Conservation (phyloP, 768 basidiomycete species). For the Mycena belliarum region DNA sequence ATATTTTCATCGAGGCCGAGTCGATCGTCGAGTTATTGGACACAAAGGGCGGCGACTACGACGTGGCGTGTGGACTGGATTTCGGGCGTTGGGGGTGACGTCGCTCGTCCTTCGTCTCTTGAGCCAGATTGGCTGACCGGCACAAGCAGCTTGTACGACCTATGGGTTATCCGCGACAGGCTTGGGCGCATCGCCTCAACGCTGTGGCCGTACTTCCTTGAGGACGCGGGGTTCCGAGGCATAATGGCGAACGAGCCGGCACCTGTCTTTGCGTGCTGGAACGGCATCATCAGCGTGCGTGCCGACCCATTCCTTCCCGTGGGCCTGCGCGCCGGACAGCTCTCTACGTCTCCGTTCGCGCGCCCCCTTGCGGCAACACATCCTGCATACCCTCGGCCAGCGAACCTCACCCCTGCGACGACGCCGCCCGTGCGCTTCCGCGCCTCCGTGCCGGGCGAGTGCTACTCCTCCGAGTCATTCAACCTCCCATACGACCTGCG, state of each 20-base stretch:
- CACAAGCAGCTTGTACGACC: neutral
- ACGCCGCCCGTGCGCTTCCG: neutral
- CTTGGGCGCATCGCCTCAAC: neutral
- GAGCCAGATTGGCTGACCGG: too few species aligned
- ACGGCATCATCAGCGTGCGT: neutral
- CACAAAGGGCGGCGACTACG: slow-evolving; percentile 38
- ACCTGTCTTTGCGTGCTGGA: neutral
- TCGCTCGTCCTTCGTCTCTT: neutral
- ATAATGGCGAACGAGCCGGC: neutral
- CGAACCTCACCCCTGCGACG: neutral
- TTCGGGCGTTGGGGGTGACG: slow-evolving; percentile 30
- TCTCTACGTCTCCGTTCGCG: neutral
- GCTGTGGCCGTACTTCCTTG: neutral
- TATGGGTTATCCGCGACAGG: neutral
- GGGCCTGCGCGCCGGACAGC: neutral
- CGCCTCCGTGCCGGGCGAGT: neutral
- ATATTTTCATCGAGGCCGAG: slow-evolving; percentile 41
- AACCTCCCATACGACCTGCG: slow-evolving; percentile 42
- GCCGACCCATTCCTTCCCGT: neutral
- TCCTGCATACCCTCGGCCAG: neutral
- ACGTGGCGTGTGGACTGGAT: slow-evolving; percentile 47
- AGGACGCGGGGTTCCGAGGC: neutral
- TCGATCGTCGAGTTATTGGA: slow-evolving; percentile 40
- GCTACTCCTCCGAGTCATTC: slow-evolving; percentile 26
- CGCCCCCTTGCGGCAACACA: neutral